Base-by-base conservation (phyloP, 116 monocot genomes). In the Iris pallida region DNA sequence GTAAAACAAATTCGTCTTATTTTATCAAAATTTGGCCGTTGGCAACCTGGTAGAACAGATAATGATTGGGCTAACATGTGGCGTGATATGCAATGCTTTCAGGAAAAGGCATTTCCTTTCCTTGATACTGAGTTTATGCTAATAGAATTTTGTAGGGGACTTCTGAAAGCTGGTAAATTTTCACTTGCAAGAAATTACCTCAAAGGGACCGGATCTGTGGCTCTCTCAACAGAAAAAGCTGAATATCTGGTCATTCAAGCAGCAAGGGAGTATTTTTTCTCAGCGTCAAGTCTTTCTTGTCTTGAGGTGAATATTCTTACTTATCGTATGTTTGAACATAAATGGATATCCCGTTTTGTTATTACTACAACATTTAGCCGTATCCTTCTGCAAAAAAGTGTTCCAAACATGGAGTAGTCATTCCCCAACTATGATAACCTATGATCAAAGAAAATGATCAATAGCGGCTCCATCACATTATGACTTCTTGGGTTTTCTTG, bases 161-260 rank as follows among this genome's bases (percentile, higher is more conserved):
- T 95, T 68, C 52, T 95, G 66, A 95, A 95, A 77, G 88, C 91
- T 66, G 91, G 88, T 20, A 95, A 91, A 71, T 91, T 95, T 66
- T 84, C 88, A n/a, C 86, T 95, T 72, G 95, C 95, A 72, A 88
- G 95, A 51, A 91, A 88, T 76, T 95, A 95, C 70, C 64, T 91
- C 17, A 88, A 86, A 73, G 94, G 90, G 40, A 85, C 81, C 41
- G 78, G 79, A 62, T 69, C 75, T 43, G 64, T 87, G 63, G 6
- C 64, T 69, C 79, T 95, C 72, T 58, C 78, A 64, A 64, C 67
- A 65, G 91, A 86, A 53, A 95, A 95, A 64, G 89, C 89, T 61
- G 95, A 95, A 77, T 80, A 68, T 74, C 74, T 95, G 16, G 91
- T 95, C 57, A 80, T 95, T 71, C 91, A 88, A 75, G 95, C 91